A percentile compares a stretch with the other conserved stretches of the same genome.
These are phyloP conservation scores for Amanita brunnescens DNA, from an alignment of 768 basidiomycete genomes.

Conservation along the genomic window DNA sequence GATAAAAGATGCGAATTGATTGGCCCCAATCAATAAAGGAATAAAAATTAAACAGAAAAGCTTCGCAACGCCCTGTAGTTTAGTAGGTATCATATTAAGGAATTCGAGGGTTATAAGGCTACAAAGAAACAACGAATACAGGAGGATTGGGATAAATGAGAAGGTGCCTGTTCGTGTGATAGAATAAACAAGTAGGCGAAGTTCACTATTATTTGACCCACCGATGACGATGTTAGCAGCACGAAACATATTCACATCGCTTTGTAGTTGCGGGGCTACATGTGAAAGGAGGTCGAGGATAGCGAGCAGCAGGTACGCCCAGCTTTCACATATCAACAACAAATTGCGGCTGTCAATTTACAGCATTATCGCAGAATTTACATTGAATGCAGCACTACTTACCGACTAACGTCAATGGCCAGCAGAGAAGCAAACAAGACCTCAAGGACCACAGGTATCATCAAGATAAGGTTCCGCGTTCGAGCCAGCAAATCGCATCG, in stretches of 20 bases:
- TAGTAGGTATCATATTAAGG: slow-evolving; percentile 41
- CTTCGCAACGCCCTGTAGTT: slow-evolving; percentile 35
- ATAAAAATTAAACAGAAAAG: slow-evolving; percentile 43
- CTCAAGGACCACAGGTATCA: slow-evolving; percentile 60
- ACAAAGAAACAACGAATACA: slow-evolving; percentile 38
- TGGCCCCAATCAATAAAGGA: slow-evolving; percentile 43
- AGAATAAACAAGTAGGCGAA: neutral
- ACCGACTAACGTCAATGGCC: slow-evolving; percentile 42
- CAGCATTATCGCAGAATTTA: neutral
- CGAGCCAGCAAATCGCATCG: slow-evolving; percentile 52
- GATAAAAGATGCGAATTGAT: slow-evolving; percentile 58
- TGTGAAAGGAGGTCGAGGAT: slow-evolving; percentile 55
- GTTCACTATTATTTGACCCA: slow-evolving; percentile 22
- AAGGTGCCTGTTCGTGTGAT: slow-evolving; percentile 31
- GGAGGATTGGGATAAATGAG: slow-evolving; percentile 58
- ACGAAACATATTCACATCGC: slow-evolving; percentile 37
- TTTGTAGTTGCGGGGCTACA: slow-evolving; percentile 41
- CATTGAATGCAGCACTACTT: slow-evolving; percentile 17
- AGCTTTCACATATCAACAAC: slow-evolving; percentile 54
- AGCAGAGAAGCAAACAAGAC: slow-evolving; percentile 48
- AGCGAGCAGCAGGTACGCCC: slow-evolving; percentile 49
- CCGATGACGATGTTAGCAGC: slow-evolving; percentile 53
- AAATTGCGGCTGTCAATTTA: slow-evolving; percentile 38
- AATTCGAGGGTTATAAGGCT: slow-evolving; percentile 45
- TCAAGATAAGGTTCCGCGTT: slow-evolving; percentile 37